Percentiles rank a stretch among this genome's conserved stretches.
phyloP scores from a whole-genome alignment of 179 eudicot species.

The Corrigiola litoralis region DNA sequence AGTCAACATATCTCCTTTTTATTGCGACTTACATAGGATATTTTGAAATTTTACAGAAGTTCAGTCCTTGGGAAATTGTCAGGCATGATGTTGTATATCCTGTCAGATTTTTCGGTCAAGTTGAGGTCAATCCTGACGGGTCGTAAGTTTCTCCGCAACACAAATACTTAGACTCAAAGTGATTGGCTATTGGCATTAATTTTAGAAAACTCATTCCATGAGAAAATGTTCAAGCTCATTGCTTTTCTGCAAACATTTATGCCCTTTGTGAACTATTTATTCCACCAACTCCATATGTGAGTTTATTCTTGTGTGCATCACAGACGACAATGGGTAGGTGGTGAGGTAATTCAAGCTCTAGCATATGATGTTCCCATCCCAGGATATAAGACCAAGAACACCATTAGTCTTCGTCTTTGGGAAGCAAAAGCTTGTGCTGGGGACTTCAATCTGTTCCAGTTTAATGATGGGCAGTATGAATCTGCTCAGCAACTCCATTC shows the following conservation, averaged over 20 bases:
- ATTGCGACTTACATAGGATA: not conserved
- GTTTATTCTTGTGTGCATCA: constrained; percentile 11
- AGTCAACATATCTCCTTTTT: not conserved
- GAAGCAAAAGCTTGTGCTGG: constrained; percentile 89
- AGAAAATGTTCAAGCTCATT: not conserved
- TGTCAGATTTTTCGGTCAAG: constrained; percentile 90
- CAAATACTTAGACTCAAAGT: not conserved
- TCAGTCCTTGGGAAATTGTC: constrained; percentile 97
- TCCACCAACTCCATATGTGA: not conserved
- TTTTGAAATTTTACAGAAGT: constrained; percentile 54
- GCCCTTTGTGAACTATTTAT: not conserved
- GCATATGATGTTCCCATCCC: constrained; percentile 99
- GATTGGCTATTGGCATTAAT: not conserved
- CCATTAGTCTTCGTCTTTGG: constrained; percentile 96
- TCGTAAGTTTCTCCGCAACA: constrained; percentile 50
- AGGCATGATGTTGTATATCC: constrained; percentile 91
- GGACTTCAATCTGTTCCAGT: constrained; percentile 78
- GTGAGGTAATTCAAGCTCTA: constrained; percentile 85
- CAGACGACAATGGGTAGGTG: constrained; percentile 94
- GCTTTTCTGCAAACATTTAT: not conserved
- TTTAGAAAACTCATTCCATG: not conserved
- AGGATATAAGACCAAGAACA: constrained; percentile 92
- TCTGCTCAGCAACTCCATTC: constrained; percentile 84
- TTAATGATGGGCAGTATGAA: constrained; percentile 92
- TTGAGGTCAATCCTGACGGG: constrained; percentile 75